Evolutionary conservation across 2,329 filamentous ascomycete species (phyloP), one percentile per base, ranked within the genome.

Genomic region (Nemania sp.): DNA sequence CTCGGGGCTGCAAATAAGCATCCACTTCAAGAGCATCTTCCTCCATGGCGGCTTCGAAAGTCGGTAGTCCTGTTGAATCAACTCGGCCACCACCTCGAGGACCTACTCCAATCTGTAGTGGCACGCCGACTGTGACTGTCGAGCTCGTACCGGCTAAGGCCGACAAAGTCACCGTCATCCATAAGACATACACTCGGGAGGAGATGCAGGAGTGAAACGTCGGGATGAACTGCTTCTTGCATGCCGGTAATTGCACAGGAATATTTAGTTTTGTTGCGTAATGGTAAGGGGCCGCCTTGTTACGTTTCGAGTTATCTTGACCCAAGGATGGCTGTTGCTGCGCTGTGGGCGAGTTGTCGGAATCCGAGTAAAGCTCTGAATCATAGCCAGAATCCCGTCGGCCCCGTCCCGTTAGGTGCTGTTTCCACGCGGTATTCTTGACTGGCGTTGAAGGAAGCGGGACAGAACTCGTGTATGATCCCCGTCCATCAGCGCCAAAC

Each of bases 131-230:
- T 33, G 72, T 73, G 34, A 82, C 60, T 45, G 69, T 73, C 3
- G 72, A 75, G 62, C 71, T 76, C 50, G 72, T 68, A 6, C 76
- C 70, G 14, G 28, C 30, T 20, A 43, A 19, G 31, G 43, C 24
- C 5, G 61, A 56, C 8, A 75, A 46, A 6, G 70, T 72, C 5
- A 84, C 63, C 12, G 70, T 68, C 36, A 80, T 61, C 59, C 77
- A 75, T 24, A 84, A 64, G 4, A 77, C 73, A 66, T 84, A 84
- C n/a, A 76, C 75, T 22, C 81, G 77, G 6, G 79, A 80, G 31
- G 75, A 71, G 65, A 84, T 77, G 70, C 81, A 84, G 7, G 77
- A 79, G 70, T 83, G 79, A 64, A 84, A 84, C 5, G 79, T 80
- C 0, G 81, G 81, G 19, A 83, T 57, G 60, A 83, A 80, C 7